Percentiles rank a stretch among this genome's conserved stretches.
Evolutionary conservation across 2,329 filamentous ascomycete genomes (phyloP).

Genomic region (Bipolaris oryzae): DNA sequence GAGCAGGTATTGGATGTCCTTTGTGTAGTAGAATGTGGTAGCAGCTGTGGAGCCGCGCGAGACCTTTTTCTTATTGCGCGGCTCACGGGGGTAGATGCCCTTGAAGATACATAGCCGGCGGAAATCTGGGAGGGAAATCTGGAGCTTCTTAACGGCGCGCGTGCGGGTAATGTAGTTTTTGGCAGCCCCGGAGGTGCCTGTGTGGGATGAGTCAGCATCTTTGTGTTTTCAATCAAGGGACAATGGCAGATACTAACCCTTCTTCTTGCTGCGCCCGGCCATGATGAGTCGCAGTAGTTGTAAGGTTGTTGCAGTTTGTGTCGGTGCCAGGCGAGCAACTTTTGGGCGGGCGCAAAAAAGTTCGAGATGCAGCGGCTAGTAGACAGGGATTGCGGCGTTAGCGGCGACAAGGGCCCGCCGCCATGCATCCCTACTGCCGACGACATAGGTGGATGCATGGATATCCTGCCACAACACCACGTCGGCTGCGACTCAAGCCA

Average conservation of each 20-base stretch:
- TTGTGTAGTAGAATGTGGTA: conserved; percentile 90
- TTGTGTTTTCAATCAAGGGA: rapidly evolving
- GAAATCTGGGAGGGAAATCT: conserved; percentile 96
- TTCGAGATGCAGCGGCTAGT: conserved; percentile 32
- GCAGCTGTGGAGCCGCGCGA: conserved; percentile 87
- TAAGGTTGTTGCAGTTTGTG: conserved; percentile 1
- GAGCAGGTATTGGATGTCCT: conserved; percentile 97
- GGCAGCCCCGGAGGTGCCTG: conserved; percentile 83
- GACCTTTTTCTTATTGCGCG: conserved; percentile 95
- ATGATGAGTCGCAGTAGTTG: conserved; percentile 28
- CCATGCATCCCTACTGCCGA: neutral
- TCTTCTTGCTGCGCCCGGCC: conserved; percentile 57
- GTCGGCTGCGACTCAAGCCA: conserved; percentile 31
- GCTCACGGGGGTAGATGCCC: conserved; percentile 97
- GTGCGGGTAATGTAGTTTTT: conserved; percentile 99
- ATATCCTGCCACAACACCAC: conserved; percentile 14
- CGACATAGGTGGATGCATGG: too few species aligned
- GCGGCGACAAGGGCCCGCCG: conserved; percentile 28
- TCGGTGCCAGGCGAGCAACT: conserved; percentile 14
- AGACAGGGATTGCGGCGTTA: conserved; percentile 27
- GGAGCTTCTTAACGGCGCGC: conserved; percentile 95
- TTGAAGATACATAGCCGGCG: conserved; percentile 99
- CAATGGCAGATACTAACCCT: conserved; percentile 59
- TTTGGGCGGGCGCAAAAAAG: conserved; percentile 38
- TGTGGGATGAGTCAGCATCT: conserved; percentile 21